Evolutionary conservation across 768 basidiomycete species (phyloP), one percentile per base, ranked within the genome.

Genomic region (Mycena metata): DNA sequence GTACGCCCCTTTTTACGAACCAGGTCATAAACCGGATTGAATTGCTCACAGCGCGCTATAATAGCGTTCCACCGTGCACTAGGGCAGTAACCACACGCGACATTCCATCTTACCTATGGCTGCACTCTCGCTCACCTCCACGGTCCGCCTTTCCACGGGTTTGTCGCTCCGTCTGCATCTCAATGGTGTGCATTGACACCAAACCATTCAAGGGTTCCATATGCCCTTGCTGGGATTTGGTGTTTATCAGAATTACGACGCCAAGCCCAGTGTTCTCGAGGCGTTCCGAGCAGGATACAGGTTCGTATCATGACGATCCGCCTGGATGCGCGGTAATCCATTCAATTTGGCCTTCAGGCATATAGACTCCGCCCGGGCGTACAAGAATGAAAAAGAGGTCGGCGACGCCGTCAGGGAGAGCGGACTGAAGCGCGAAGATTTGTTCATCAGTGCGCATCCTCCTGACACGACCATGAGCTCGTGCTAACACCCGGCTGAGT

Each of bases 341-440:
- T 42, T 65, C 17, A 51, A 26, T 56, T 26, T 9, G 5, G 33
- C 13, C 8, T 9, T 5, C 62, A 92, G 92, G 62, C 93, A 92
- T 64, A 80, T 94, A 47, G 93, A 94, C 76, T 86, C 90, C 0
- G 93, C 93, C 1, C 90, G 90, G 69, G 80, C 82, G 41, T 94
- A 94, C 75, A 80, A 79, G 64, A 92, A 92, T 67, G 91, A 93
- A 75, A 83, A 82, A 4, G 81, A 82, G 11, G 91, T 92, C 16
- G 90, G 88, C 1, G 82, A 85, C 30, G 90, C 90, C 2, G 75
- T 91, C 24, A 80, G 81, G 65, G 88, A 88, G 60, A 88, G 86
- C 54, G 87, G 85, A 3, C 61, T 94, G 12, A 70, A 80, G 0
- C 81, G 92, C 67, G 80, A 81, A n/a, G 86, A 91, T 15, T 70